Percentiles rank a stretch among this genome's conserved stretches.
Conservation (phyloP, 208 protist genomes). For the Vickermania spadyakhi region DNA sequence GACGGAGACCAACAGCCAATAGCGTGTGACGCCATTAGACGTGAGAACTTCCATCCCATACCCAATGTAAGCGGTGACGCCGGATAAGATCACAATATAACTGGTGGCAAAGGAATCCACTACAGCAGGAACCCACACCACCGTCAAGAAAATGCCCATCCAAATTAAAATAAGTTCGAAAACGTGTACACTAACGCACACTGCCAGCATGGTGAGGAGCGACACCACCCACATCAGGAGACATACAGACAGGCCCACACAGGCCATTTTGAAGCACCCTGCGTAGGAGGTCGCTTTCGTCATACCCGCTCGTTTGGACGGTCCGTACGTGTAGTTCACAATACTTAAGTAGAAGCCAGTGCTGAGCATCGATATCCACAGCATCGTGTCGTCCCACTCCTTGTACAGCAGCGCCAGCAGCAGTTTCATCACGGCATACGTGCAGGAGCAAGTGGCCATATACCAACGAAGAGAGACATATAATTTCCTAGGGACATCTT, state of each 20-base stretch:
- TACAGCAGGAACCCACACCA: conserved; percentile 76
- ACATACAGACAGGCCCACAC: conserved; percentile 40
- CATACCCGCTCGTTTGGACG: conserved; percentile 54
- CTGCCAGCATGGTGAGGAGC: conserved; percentile 39
- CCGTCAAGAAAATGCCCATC: conserved; percentile 63
- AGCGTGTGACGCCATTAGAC: conserved; percentile 19
- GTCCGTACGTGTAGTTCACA: conserved; percentile 83
- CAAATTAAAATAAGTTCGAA: conserved; percentile 80
- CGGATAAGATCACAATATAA: conserved; percentile 54
- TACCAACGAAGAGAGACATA: conserved; percentile 79
- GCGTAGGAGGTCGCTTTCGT: conserved; percentile 38
- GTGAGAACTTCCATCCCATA: conserved; percentile 33
- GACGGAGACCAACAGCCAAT: conserved; percentile 32
- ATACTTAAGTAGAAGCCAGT: conserved; percentile 35
- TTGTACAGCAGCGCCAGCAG: conserved; percentile 31
- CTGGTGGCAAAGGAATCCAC: conserved; percentile 64
- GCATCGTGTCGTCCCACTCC: conserved; percentile 8
- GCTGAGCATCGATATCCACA: conserved; percentile 24
- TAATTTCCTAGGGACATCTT: conserved; percentile 46
- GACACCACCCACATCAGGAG: conserved; percentile 38
- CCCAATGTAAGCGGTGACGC: conserved; percentile 22
- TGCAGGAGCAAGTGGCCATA: conserved; percentile 45
- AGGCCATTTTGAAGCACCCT: conserved; percentile 33
- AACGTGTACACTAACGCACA: conserved; percentile 82
- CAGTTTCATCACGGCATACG: conserved; percentile 22